phyloP scores from a whole-genome alignment of 2,329 filamentous ascomycete genomes.

The Chaetomiaceae sp. region DNA sequence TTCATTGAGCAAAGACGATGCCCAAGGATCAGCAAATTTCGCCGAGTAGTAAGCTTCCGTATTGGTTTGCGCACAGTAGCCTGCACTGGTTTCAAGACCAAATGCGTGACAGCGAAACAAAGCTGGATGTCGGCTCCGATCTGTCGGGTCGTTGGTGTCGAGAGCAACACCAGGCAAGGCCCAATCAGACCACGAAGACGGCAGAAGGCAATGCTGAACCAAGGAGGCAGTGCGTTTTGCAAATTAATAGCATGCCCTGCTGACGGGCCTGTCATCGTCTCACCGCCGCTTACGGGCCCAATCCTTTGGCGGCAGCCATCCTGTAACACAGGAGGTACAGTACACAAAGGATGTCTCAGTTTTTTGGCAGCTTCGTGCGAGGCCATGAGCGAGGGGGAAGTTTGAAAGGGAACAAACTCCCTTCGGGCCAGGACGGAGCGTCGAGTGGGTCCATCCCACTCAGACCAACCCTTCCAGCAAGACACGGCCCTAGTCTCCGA shows the following conservation, averaged over 20 bases:
- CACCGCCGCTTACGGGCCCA: too few species aligned
- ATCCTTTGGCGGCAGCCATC: too few species aligned
- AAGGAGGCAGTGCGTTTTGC: neutral
- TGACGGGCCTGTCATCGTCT: too few species aligned
- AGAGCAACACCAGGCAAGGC: neutral
- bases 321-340: too few species aligned
- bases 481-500: neutral
- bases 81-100: neutral
- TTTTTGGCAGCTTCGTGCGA: too few species aligned
- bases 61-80: too few species aligned
- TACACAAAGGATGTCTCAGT: too few species aligned
- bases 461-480: neutral
- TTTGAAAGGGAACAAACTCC: too few species aligned
- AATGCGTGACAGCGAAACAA: conserved; percentile 5
- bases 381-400: too few species aligned
- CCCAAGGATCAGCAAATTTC: neutral
- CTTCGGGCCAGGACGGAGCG: too few species aligned
- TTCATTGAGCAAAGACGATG: neutral
- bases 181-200: too few species aligned
- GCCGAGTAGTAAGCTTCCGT: neutral
- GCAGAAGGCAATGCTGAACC: too few species aligned
- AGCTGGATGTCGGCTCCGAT: conserved; percentile 20
- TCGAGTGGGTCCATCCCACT: neutral
- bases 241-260: neutral
- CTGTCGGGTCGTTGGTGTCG: conserved; percentile 22